Percentiles rank a stretch among this genome's conserved stretches.
These are phyloP conservation scores for Athelia sp. DNA, from an alignment of 1,284 basidiomycete genomes.

Conservation along the genomic window DNA sequence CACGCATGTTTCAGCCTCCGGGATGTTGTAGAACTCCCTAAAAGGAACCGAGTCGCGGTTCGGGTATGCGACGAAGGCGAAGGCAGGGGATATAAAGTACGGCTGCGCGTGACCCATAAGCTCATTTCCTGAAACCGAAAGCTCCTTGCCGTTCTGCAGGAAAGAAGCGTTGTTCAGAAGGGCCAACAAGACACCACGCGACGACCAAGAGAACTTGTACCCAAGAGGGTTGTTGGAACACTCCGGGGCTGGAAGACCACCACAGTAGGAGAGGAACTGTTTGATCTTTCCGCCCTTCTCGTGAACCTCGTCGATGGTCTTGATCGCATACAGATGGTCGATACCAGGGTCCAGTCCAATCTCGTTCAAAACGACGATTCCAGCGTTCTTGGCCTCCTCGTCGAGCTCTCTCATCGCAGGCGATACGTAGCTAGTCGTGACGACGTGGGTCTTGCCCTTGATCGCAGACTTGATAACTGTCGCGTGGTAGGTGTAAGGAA, in stretches of 20 bases:
- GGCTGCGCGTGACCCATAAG: constrained; percentile 89
- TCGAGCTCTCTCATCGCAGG: constrained; percentile 91
- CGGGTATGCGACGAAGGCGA: constrained; percentile 96
- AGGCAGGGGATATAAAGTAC: constrained; percentile 94
- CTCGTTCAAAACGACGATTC: constrained; percentile 97
- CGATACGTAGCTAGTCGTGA: constrained; percentile 94
- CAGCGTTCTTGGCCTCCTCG: constrained; percentile 79
- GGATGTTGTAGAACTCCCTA: constrained; percentile 84
- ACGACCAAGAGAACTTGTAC: constrained; percentile 99
- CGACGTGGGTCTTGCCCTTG: constrained; percentile 91
- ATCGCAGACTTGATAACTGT: constrained; percentile 93
- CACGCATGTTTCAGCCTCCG: constrained; percentile 90
- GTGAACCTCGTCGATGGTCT: constrained; percentile 94
- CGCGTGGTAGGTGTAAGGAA: constrained; percentile 93
- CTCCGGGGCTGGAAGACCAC: constrained; percentile 91
- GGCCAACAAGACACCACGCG: constrained; percentile 92
- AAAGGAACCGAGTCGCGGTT: constrained; percentile 95
- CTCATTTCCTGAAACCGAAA: constrained; percentile 63
- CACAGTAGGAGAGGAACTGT: constrained; percentile 94
- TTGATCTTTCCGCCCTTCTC: constrained; percentile 95
- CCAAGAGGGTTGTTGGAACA: constrained; percentile 93
- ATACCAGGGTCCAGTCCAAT: constrained; percentile 96
- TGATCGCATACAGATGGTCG: constrained; percentile 94
- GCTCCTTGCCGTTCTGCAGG: constrained; percentile 60
- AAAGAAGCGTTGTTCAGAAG: constrained; percentile 92